A percentile compares a stretch with the other conserved stretches of the same genome.
These are phyloP conservation scores for Lumnitzera littorea DNA, from an alignment of 345 rosid species.

Conservation along the genomic window DNA sequence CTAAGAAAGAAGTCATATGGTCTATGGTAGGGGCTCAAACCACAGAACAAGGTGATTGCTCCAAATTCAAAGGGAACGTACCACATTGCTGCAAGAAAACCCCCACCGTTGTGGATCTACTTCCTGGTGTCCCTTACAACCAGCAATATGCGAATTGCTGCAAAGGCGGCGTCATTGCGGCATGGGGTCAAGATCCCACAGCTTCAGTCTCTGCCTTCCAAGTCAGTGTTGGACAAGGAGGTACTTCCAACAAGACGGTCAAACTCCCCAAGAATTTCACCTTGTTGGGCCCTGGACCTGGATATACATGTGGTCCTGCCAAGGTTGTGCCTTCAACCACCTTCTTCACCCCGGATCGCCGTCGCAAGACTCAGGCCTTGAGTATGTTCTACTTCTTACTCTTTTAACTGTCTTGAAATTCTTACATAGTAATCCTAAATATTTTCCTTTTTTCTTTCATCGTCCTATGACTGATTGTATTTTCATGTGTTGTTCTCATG, in stretches of 20 bases:
- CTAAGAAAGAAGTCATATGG: slow-evolving; percentile 86
- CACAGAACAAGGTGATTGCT: slow-evolving; percentile 91
- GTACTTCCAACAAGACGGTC: slow-evolving; percentile 77
- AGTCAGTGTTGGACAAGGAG: slow-evolving; percentile 61
- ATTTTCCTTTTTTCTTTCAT: background rate
- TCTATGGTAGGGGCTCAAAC: slow-evolving; percentile 75
- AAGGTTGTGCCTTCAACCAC: slow-evolving; percentile 55
- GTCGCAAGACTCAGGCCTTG: slow-evolving; percentile 70
- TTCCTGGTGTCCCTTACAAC: slow-evolving; percentile 77
- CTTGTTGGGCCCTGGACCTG: slow-evolving; percentile 71
- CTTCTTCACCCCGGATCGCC: slow-evolving; percentile 56
- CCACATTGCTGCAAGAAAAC: slow-evolving; percentile 83
- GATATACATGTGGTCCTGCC: slow-evolving; percentile 88
- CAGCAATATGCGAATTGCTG: slow-evolving; percentile 77
- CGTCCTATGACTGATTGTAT: background rate
- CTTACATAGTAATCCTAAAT: background rate
- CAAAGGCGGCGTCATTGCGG: slow-evolving; percentile 75
- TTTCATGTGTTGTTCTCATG: background rate
- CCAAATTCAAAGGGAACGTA: slow-evolving; percentile 74
- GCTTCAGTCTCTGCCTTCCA: slow-evolving; percentile 68
- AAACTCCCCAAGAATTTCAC: slow-evolving; percentile 87
- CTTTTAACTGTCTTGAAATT: background rate
- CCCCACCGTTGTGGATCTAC: slow-evolving; percentile 68
- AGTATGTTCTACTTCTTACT: slow-evolving; percentile 33
- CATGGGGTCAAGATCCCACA: slow-evolving; percentile 83